Evolutionary conservation across 192 early-diverging fungal species (phyloP).

Genomic region (Pilobolus umbonatus): DNA sequence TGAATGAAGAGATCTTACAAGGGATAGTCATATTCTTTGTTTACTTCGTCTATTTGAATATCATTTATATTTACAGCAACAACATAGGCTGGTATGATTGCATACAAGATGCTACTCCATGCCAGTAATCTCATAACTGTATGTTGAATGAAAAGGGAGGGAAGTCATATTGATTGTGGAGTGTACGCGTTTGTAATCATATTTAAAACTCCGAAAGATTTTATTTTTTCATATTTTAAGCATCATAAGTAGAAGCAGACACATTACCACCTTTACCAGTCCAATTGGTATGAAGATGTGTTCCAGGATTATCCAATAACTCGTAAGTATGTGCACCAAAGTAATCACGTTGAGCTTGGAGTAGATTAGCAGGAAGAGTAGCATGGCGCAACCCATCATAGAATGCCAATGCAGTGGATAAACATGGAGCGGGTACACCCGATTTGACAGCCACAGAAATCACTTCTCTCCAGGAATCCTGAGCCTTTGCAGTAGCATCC

Average conservation of each 20-base stretch:
- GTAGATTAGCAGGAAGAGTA: conserved; percentile 87
- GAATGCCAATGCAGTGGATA: conserved; percentile 90
- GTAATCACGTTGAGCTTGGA: conserved; percentile 98
- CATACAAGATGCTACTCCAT: too few relatives aligned
- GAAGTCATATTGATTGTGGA: too few relatives aligned
- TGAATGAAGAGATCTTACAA: too few relatives aligned
- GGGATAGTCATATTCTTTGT: too few relatives aligned
- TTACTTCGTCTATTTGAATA: background rate
- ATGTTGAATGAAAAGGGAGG: too few relatives aligned
- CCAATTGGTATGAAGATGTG: conserved; percentile 88
- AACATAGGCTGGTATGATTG: too few relatives aligned
- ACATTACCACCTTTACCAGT: conserved; percentile 85
- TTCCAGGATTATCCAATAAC: conserved; percentile 66
- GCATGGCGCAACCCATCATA: conserved; percentile 96
- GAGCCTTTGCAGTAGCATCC: conserved; percentile 76
- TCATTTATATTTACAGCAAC: conserved; percentile 12
- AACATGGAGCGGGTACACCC: conserved; percentile 87
- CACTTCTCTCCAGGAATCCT: conserved; percentile 86
- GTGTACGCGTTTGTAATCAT: too few relatives aligned
- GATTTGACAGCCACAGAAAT: conserved; percentile 72
- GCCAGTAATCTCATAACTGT: too few relatives aligned
- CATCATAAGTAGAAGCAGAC: conserved; percentile 53
- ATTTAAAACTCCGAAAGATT: too few relatives aligned
- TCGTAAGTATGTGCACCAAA: conserved; percentile 98
- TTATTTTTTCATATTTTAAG: conserved; percentile 28